Evolutionary conservation across 345 rosid species (phyloP).

Genomic region (Jatropha curcas): DNA sequence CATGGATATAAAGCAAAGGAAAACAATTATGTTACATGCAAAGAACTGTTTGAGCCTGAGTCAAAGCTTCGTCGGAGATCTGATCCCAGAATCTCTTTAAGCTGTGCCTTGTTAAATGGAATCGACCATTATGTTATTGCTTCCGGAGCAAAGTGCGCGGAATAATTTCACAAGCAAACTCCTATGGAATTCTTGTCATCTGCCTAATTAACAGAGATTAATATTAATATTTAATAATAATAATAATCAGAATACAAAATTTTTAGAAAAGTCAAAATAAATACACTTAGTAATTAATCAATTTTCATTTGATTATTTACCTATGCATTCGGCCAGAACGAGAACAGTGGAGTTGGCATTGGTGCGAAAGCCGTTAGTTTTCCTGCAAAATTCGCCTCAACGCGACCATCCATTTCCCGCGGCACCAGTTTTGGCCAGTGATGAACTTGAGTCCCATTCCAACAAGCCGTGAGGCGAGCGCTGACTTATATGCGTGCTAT

Average conservation of each 20-base stretch:
- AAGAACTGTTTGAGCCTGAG: slow-evolving; percentile 79
- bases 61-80: slow-evolving; percentile 85
- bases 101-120: slow-evolving; percentile 65
- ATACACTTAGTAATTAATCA: no score
- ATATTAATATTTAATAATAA: no score
- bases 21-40: slow-evolving; percentile 54
- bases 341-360: slow-evolving; percentile 49
- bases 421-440: slow-evolving; percentile 50
- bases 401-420: slow-evolving; percentile 65
- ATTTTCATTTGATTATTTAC: no score
- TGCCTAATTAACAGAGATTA: slow-evolving; percentile 33
- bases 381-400: slow-evolving; percentile 60
- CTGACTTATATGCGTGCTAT: slow-evolving; percentile 73
- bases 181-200: slow-evolving; percentile 87
- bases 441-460: slow-evolving; percentile 91
- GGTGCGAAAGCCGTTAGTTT: slow-evolving; percentile 51
- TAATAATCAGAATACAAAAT: no score
- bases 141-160: slow-evolving; percentile 69
- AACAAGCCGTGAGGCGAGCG: slow-evolving; percentile 71
- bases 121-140: slow-evolving; percentile 58
- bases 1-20: not conserved
- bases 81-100: slow-evolving; percentile 77
- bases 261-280: not conserved
- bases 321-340: slow-evolving; percentile 85
- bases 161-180: slow-evolving; percentile 78